These are phyloP conservation scores for Mycena venus DNA, from an alignment of 768 basidiomycete species.

Conservation along the genomic window DNA sequence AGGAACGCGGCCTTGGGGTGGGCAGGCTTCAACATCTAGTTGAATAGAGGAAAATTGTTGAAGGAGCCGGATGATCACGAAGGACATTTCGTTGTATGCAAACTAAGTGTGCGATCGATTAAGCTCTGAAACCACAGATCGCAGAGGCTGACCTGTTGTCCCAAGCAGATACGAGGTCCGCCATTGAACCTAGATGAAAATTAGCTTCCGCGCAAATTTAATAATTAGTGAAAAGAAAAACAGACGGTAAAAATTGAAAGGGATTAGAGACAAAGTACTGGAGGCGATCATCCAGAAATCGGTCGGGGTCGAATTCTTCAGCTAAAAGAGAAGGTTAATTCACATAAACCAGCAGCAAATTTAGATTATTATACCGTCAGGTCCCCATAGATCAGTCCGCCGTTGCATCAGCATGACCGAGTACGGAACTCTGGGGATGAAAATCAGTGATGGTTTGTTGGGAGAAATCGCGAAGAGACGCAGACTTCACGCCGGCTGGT, in stretches of 20 bases:
- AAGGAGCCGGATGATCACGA: conserved; percentile 49
- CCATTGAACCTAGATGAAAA: conserved; percentile 3
- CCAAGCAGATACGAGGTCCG: conserved; percentile 56
- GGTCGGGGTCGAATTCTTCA: conserved; percentile 62
- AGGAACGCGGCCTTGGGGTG: conserved; percentile 46
- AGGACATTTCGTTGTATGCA: conserved; percentile 33
- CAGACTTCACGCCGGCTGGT: conserved; percentile 43
- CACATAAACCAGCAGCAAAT: no score
- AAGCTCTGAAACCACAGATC: background rate
- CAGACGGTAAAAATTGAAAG: conserved; percentile 60
- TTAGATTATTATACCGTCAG: conserved; percentile 35
- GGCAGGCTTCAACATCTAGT: conserved; percentile 49
- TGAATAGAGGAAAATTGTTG: conserved; percentile 52
- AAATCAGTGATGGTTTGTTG: background rate
- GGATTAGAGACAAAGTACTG: conserved; percentile 56
- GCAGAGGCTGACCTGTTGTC: conserved; percentile 8
- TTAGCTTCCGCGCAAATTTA: no score
- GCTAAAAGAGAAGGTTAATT: no score
- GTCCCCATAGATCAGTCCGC: conserved; percentile 61
- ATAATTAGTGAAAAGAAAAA: no score
- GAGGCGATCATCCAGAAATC: conserved; percentile 63
- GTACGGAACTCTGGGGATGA: conserved; percentile 42
- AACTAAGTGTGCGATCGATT: background rate
- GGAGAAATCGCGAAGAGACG: conserved; percentile 19
- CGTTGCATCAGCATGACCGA: conserved; percentile 51